Conservation (phyloP, 306 rosid genomes). For the Rosa chinensis region DNA sequence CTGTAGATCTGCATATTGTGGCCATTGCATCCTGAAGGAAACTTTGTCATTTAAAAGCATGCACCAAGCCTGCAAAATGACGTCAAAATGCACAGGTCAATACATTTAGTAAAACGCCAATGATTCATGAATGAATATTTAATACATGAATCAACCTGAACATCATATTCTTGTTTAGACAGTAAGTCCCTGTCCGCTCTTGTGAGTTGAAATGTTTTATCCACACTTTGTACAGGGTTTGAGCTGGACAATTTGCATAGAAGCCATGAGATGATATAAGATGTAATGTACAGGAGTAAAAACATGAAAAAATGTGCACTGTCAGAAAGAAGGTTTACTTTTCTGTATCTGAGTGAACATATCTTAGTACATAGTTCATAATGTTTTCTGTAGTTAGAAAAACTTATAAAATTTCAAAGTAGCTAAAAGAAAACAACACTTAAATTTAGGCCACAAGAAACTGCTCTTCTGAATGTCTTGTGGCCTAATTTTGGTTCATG, state of each 20-base stretch:
- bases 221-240: constrained; percentile 85
- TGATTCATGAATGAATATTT: constrained; percentile 21
- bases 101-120: constrained; percentile 17
- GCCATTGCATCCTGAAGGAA: constrained; percentile 99
- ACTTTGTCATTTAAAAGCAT: constrained; percentile 99
- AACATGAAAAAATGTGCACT: neutral
- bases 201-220: constrained; percentile 76
- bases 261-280: constrained; percentile 15
- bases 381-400: neutral
- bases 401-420: neutral
- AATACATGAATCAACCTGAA: constrained; percentile 67
- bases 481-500: neutral
- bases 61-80: constrained; percentile 79
- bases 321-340: neutral
- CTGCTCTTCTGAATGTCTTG: neutral
- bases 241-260: constrained; percentile 46
- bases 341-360: neutral
- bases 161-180: constrained; percentile 71
- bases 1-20: constrained; percentile 84
- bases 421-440: neutral
- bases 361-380: neutral
- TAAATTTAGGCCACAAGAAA: neutral
- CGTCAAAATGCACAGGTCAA: constrained; percentile 26
- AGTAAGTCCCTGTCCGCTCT: constrained; percentile 75
- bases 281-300: neutral